These are phyloP conservation scores for Skeletonema menzelii DNA, from an alignment of 108 stramenopile genomes.

Conservation along the genomic window DNA sequence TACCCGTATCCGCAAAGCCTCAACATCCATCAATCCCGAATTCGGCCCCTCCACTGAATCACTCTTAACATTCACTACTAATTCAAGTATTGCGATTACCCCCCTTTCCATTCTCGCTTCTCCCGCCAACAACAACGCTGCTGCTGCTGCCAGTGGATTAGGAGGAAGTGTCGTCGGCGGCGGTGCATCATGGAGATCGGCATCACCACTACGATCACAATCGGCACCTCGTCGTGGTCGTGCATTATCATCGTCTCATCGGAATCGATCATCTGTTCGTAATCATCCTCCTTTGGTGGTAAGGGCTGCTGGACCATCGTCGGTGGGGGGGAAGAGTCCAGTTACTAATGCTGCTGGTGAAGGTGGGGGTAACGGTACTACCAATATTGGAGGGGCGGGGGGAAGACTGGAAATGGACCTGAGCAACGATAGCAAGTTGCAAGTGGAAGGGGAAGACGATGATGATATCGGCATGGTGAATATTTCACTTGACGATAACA, in stretches of 20 bases:
- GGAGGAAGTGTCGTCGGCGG: neutral
- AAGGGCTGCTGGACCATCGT: neutral
- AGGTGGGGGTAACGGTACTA: neutral
- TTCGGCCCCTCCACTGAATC: constrained; percentile 9
- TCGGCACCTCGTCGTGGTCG: neutral
- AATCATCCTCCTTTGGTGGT: neutral
- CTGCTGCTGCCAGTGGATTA: neutral
- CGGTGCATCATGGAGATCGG: neutral
- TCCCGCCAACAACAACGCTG: neutral
- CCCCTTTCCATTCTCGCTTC: neutral
- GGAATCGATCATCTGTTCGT: neutral
- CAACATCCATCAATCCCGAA: constrained; percentile 33
- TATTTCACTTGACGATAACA: neutral
- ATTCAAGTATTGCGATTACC: neutral
- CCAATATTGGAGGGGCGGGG: neutral
- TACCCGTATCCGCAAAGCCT: constrained; percentile 19
- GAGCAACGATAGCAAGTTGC: neutral
- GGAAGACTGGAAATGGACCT: neutral
- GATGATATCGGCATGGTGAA: neutral
- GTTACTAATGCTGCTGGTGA: neutral
- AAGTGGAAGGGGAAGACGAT: neutral
- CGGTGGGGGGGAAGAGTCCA: neutral
- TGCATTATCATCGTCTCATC: neutral
- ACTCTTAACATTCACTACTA: neutral
- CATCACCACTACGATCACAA: neutral